Percentiles rank a stretch among this genome's conserved stretches.
Conservation (phyloP, 2,329 filamentous ascomycete genomes). For the Botryosphaeria dothidea region DNA sequence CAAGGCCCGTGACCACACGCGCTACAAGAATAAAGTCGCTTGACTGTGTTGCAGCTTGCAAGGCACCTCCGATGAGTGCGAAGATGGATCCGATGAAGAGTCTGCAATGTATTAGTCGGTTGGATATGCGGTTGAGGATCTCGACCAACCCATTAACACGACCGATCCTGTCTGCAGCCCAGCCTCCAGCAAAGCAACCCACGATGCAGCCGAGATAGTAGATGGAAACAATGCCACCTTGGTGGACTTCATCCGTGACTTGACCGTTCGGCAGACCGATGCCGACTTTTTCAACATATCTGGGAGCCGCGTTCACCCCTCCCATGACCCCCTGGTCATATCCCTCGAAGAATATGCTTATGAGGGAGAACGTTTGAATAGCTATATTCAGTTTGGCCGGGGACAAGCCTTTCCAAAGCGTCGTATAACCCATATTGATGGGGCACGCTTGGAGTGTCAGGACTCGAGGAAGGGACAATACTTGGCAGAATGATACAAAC, state of each 20-base stretch:
- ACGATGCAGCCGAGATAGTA: constrained; percentile 64
- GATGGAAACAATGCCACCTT: constrained; percentile 63
- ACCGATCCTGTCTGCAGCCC: constrained; percentile 63
- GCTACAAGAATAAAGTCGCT: constrained; percentile 53
- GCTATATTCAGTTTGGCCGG: constrained; percentile 45
- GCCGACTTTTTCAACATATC: constrained; percentile 66
- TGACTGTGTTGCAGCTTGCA: constrained; percentile 49
- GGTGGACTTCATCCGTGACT: constrained; percentile 59
- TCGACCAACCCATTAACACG: constrained; percentile 49
- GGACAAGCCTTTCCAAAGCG: constrained; percentile 46
- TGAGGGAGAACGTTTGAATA: constrained; percentile 36
- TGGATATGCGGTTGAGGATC: background rate
- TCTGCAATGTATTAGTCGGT: background rate
- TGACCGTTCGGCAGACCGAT: constrained; percentile 59
- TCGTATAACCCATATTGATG: constrained; percentile 40
- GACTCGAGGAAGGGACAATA: too few relatives aligned
- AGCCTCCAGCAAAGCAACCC: constrained; percentile 65
- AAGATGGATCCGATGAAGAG: constrained; percentile 51
- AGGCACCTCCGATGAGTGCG: constrained; percentile 50
- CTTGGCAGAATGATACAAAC: background rate
- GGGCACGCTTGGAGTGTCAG: background rate
- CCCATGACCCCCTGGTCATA: constrained; percentile 61
- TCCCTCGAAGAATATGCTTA: constrained; percentile 27
- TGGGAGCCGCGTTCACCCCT: constrained; percentile 65
- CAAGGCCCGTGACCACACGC: constrained; percentile 53